These are phyloP conservation scores for Chlamydomonas applanata DNA, from an alignment of 139 green algal genomes.

Conservation along the genomic window DNA sequence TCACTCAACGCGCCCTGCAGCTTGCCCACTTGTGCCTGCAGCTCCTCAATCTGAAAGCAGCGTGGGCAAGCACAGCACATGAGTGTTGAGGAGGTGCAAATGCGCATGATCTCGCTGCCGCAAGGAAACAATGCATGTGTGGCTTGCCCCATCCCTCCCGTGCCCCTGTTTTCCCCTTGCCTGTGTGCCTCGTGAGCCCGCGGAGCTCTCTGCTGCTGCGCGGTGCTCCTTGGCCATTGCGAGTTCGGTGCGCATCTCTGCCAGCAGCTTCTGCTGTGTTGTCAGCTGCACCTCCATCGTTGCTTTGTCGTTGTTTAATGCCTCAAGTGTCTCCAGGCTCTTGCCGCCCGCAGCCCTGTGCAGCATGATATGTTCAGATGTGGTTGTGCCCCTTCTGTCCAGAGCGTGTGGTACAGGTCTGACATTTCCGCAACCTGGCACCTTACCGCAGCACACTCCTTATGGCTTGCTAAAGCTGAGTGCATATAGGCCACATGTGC, in stretches of 20 bases:
- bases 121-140: no score
- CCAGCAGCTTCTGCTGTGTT: constrained; percentile 45
- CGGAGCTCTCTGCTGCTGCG: constrained; percentile 41
- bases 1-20: constrained; percentile 43
- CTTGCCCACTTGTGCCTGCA: constrained; percentile 36
- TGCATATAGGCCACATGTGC: no score
- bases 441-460: no score
- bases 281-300: constrained; percentile 55
- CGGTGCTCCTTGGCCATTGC: constrained; percentile 44
- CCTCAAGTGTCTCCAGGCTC: constrained; percentile 48
- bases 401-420: no score
- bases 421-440: no score
- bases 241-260: constrained; percentile 50
- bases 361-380: no score
- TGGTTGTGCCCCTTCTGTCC: no score
- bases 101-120: no score
- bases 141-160: no score
- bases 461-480: no score
- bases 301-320: constrained; percentile 52
- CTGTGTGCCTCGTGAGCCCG: constrained; percentile 28
- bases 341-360: constrained; percentile 37
- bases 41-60: constrained; percentile 5
- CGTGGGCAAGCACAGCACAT: not conserved
- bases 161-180: constrained; percentile 50
- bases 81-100: not conserved